Percentiles rank a stretch among this genome's conserved stretches.
These are phyloP conservation scores for Asparagopsis taxiformis DNA, from an alignment of 31 red algal species.

Conservation along the genomic window DNA sequence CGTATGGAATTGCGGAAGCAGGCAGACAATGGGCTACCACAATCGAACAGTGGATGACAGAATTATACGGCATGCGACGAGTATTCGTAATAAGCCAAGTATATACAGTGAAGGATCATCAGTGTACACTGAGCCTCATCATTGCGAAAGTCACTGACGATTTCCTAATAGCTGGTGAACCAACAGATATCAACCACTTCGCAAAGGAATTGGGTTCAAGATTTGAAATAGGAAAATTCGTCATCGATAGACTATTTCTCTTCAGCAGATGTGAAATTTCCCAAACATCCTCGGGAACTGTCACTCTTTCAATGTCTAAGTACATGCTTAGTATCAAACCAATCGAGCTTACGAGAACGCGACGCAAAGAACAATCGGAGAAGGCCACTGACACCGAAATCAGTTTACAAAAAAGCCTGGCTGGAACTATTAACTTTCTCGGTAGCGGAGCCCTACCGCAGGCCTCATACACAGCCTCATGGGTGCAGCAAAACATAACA, in stretches of 20 bases:
- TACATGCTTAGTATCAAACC: conserved; percentile 2
- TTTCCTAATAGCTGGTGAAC: conserved; percentile 28
- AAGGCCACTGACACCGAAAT: not conserved
- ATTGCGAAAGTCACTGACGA: conserved; percentile 45
- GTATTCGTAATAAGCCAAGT: conserved; percentile 9
- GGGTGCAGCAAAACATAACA: not conserved
- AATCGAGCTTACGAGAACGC: not conserved
- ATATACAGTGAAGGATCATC: conserved; percentile 6
- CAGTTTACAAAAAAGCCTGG: not conserved
- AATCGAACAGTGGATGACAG: conserved; percentile 40
- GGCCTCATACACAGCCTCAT: not conserved
- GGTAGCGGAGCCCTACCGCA: not conserved
- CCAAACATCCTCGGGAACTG: not conserved
- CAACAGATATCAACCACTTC: conserved; percentile 13
- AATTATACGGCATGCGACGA: not conserved
- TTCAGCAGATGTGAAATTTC: conserved; percentile 19
- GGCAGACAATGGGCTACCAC: conserved; percentile 35
- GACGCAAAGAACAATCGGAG: not conserved
- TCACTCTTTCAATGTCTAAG: conserved; percentile 5
- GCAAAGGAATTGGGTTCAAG: not conserved
- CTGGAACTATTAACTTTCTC: not conserved
- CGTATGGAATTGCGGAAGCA: conserved; percentile 45
- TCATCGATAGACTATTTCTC: conserved; percentile 14
- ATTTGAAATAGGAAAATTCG: conserved; percentile 26
- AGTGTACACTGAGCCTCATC: conserved; percentile 13